Conservation (phyloP, 768 basidiomycete genomes). For the Suillus americanus region DNA sequence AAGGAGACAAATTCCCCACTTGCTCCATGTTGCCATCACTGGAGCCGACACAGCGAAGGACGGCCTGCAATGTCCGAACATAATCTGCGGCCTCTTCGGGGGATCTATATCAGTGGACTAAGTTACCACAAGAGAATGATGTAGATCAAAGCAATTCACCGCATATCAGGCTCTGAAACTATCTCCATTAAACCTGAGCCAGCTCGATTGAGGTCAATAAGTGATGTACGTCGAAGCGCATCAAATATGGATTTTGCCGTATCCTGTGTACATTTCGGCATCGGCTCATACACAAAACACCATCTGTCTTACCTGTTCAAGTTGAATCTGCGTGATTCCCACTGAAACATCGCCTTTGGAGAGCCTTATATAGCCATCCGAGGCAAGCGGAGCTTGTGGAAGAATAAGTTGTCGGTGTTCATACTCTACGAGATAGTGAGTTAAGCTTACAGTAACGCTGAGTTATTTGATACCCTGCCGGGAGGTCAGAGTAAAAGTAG, state of each 20-base stretch:
- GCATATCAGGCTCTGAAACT: constrained; percentile 90
- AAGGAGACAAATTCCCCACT: constrained; percentile 39
- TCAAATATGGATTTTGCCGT: constrained; percentile 83
- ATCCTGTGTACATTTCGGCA: constrained; percentile 53
- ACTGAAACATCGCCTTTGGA: constrained; percentile 45
- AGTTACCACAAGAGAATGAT: neutral
- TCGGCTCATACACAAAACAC: neutral
- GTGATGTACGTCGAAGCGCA: constrained; percentile 47
- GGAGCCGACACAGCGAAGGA: constrained; percentile 80
- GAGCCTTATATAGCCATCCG: constrained; percentile 56
- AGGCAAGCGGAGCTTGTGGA: constrained; percentile 73
- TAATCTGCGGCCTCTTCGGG: constrained; percentile 91
- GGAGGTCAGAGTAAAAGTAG: constrained; percentile 95
- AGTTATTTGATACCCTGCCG: constrained; percentile 95
- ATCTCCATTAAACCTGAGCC: constrained; percentile 93
- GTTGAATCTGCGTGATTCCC: constrained; percentile 91
- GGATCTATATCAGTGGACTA: constrained; percentile 38
- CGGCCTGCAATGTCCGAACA: constrained; percentile 76
- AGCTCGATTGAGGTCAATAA: constrained; percentile 88
- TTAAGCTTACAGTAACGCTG: constrained; percentile 65
- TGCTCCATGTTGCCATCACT: constrained; percentile 98
- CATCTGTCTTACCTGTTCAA: constrained; percentile 74
- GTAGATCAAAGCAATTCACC: constrained; percentile 34
- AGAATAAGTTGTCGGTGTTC: neutral
- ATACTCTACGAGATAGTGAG: neutral